Percentiles rank a stretch among this genome's conserved stretches.
These are phyloP conservation scores for Calonectria montana DNA, from an alignment of 2,329 filamentous ascomycete genomes.

Conservation along the genomic window DNA sequence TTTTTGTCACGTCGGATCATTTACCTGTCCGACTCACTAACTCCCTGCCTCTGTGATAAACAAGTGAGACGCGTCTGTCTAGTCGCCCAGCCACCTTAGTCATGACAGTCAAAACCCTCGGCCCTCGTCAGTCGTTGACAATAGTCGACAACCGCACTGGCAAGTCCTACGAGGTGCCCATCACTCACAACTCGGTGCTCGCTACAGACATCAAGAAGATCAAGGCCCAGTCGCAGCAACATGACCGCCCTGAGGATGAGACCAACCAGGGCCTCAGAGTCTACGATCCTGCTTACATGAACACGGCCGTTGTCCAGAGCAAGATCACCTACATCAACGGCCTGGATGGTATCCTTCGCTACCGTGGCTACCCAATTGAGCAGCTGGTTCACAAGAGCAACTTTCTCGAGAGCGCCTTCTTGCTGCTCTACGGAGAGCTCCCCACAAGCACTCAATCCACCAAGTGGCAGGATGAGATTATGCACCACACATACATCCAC, in stretches of 20 bases:
- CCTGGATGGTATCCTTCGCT: slow-evolving; percentile 61
- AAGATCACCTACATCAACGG: slow-evolving; percentile 66
- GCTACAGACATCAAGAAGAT: slow-evolving; percentile 65
- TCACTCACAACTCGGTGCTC: slow-evolving; percentile 60
- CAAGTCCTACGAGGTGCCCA: slow-evolving; percentile 60
- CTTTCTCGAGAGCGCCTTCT: slow-evolving; percentile 61
- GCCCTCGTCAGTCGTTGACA: slow-evolving; percentile 48
- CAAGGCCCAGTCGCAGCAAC: slow-evolving; percentile 47
- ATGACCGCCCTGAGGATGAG: slow-evolving; percentile 57
- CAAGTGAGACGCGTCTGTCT: background rate
- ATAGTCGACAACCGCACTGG: slow-evolving; percentile 63
- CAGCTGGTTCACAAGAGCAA: slow-evolving; percentile 61
- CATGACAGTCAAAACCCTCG: slow-evolving; percentile 17
- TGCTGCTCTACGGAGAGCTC: slow-evolving; percentile 64
- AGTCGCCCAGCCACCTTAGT: background rate
- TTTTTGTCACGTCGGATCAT: background rate
- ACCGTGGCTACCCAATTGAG: slow-evolving; percentile 64
- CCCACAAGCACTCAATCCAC: slow-evolving; percentile 55
- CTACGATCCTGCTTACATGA: slow-evolving; percentile 65
- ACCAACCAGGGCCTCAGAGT: slow-evolving; percentile 61
- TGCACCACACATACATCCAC: slow-evolving; percentile 63
- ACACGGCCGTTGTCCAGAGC: slow-evolving; percentile 62
- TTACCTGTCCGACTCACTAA: background rate
- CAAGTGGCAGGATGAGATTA: slow-evolving; percentile 59
- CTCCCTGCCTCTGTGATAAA: background rate